These are phyloP conservation scores for Leucocoprinus leucothites DNA, from an alignment of 768 basidiomycete species.

Conservation along the genomic window DNA sequence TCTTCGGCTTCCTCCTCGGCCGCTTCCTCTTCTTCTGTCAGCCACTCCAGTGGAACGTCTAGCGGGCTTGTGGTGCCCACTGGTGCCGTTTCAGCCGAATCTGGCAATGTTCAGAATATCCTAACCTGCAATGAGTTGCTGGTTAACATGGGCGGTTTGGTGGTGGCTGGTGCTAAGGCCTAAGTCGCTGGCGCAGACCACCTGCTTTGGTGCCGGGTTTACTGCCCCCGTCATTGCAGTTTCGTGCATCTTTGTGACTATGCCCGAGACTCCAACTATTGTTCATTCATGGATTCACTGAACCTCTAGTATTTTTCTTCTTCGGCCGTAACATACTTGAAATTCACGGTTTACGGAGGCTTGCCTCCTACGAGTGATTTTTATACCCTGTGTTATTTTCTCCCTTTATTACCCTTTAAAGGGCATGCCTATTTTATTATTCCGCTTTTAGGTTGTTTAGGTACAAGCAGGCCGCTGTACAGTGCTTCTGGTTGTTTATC, in stretches of 20 bases:
- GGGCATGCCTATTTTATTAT: background rate
- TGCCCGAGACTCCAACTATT: background rate
- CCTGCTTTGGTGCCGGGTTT: background rate
- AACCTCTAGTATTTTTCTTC: too few relatives aligned
- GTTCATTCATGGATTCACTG: background rate
- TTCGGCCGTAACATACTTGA: background rate
- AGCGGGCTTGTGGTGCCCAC: conserved; percentile 10
- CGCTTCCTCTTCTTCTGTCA: conserved; percentile 5
- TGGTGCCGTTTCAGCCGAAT: conserved; percentile 21
- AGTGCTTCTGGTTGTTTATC: background rate
- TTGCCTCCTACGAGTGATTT: background rate
- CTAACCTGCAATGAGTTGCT: conserved; percentile 27
- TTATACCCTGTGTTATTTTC: conserved; percentile 3
- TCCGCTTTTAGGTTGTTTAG: background rate
- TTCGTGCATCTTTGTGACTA: background rate
- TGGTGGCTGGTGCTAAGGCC: conserved; percentile 22
- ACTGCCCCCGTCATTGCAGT: background rate
- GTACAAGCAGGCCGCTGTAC: background rate
- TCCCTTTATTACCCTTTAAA: background rate
- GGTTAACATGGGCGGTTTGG: conserved; percentile 28
- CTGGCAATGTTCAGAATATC: conserved; percentile 24
- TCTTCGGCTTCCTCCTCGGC: conserved; percentile 12
- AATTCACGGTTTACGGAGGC: background rate
- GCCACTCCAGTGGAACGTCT: background rate
- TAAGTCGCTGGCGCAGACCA: background rate